Evolutionary conservation across 2,329 filamentous ascomycete species (phyloP).

Genomic region (Fusarium sp.): DNA sequence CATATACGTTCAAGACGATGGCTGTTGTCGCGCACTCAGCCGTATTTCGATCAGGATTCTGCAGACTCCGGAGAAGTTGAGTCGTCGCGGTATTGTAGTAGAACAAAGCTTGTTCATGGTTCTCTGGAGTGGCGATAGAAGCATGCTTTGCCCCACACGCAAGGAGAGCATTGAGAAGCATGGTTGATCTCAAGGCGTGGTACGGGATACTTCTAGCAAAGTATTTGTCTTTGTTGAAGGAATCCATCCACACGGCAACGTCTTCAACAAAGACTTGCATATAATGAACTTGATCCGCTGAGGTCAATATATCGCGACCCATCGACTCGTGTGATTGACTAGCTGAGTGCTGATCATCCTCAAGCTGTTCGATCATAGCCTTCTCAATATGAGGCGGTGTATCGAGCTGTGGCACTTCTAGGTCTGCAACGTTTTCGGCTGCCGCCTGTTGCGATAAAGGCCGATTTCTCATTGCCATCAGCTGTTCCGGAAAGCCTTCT

Average conservation of each 20-base stretch:
- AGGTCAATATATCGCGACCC: conserved; percentile 74
- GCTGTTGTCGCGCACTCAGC: conserved; percentile 89
- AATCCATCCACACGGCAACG: conserved; percentile 95
- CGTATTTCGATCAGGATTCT: conserved; percentile 87
- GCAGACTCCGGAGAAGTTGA: conserved; percentile 79
- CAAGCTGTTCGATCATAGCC: conserved; percentile 5
- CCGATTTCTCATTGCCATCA: conserved; percentile 28
- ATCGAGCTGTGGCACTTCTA: conserved; percentile 52
- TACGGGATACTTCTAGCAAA: conserved; percentile 89
- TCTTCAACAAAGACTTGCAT: conserved; percentile 95
- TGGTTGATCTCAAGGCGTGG: conserved; percentile 82
- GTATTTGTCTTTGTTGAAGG: conserved; percentile 85
- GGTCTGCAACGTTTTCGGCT: conserved; percentile 57
- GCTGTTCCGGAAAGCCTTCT: conserved; percentile 26
- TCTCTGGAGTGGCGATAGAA: conserved; percentile 77
- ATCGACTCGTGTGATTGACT: conserved; percentile 26
- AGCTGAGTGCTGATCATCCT: conserved; percentile 6
- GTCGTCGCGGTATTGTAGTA: conserved; percentile 91
- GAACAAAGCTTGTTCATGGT: conserved; percentile 80
- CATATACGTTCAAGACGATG: conserved; percentile 90
- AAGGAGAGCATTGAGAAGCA: conserved; percentile 89
- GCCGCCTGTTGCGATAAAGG: conserved; percentile 46
- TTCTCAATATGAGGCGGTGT: conserved; percentile 43
- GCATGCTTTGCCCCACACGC: conserved; percentile 90
- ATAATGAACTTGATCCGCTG: conserved; percentile 83